Evolutionary conservation across 148 eudicot species (phyloP).

Genomic region (Selenicereus undatus): DNA sequence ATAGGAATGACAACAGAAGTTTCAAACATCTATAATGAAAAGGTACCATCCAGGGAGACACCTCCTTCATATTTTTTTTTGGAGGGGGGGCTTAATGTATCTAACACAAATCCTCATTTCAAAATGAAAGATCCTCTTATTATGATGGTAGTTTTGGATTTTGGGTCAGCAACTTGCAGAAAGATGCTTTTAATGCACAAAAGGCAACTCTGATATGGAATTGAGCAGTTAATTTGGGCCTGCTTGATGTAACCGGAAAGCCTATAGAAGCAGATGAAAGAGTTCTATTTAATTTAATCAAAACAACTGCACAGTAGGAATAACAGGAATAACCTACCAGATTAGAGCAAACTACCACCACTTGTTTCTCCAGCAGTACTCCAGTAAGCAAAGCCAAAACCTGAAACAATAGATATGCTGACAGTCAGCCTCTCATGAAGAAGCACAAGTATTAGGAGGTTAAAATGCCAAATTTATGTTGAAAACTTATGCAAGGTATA

Average conservation of each 20-base stretch:
- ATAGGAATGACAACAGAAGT: no score
- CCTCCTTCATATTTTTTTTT: no score
- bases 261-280: not conserved
- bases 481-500: not conserved
- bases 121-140: no score
- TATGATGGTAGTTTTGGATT: no score
- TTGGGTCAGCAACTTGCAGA: no score
- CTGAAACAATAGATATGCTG: conserved; percentile 38
- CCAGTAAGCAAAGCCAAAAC: conserved; percentile 71
- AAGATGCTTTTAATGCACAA: no score
- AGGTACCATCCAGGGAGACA: no score
- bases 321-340: conserved; percentile 45
- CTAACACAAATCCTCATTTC: no score
- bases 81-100: no score
- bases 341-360: conserved; percentile 68
- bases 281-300: not conserved
- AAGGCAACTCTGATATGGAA: not conserved
- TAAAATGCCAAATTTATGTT: not conserved
- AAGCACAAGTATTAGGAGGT: conserved; percentile 5
- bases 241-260: not conserved
- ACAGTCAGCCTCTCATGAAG: not conserved
- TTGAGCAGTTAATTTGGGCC: not conserved
- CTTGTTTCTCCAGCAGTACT: conserved; percentile 88
- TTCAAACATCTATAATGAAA: no score
- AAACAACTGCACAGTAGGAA: not conserved